Evolutionary conservation across 2,329 filamentous ascomycete genomes (phyloP).

Genomic region (Xylariaceae sp.): DNA sequence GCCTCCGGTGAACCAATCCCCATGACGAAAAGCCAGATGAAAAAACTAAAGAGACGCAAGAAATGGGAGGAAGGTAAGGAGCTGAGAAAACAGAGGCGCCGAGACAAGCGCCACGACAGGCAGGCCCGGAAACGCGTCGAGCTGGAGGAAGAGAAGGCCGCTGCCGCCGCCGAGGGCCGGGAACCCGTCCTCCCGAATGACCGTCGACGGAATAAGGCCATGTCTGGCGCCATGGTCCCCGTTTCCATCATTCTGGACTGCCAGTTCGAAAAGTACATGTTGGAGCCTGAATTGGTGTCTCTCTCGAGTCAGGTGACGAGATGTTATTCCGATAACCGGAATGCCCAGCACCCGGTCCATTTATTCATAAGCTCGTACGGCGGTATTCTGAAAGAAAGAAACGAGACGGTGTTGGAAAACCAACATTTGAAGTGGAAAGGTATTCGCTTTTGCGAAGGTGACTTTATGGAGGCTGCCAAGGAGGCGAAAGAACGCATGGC

Average conservation of each 20-base stretch:
- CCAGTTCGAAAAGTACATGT: slow-evolving; percentile 86
- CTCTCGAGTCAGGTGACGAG: slow-evolving; percentile 78
- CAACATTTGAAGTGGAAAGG: slow-evolving; percentile 76
- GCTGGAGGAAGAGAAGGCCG: slow-evolving; percentile 45
- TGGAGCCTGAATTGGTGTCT: slow-evolving; percentile 76
- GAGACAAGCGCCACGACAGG: slow-evolving; percentile 48
- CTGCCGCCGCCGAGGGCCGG: slow-evolving; percentile 38
- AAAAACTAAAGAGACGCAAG: slow-evolving; percentile 66
- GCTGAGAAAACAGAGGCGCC: slow-evolving; percentile 52
- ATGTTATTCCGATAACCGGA: slow-evolving; percentile 82
- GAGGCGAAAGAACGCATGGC: slow-evolving; percentile 65
- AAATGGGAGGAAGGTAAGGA: slow-evolving; percentile 70
- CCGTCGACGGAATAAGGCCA: slow-evolving; percentile 32
- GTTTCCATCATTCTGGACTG: slow-evolving; percentile 84
- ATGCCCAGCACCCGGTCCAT: slow-evolving; percentile 61
- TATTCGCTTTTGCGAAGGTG: slow-evolving; percentile 64
- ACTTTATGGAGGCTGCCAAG: slow-evolving; percentile 65
- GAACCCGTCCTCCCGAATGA: slow-evolving; percentile 35
- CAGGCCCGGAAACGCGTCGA: slow-evolving; percentile 46
- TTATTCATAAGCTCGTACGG: slow-evolving; percentile 74
- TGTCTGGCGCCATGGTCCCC: slow-evolving; percentile 50
- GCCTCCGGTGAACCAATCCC: slow-evolving; percentile 14
- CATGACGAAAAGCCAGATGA: slow-evolving; percentile 81
- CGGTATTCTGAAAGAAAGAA: slow-evolving; percentile 68
- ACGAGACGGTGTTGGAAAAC: slow-evolving; percentile 66